Base-by-base conservation (phyloP, 768 basidiomycete genomes). In the Leucosporidium scottii region DNA sequence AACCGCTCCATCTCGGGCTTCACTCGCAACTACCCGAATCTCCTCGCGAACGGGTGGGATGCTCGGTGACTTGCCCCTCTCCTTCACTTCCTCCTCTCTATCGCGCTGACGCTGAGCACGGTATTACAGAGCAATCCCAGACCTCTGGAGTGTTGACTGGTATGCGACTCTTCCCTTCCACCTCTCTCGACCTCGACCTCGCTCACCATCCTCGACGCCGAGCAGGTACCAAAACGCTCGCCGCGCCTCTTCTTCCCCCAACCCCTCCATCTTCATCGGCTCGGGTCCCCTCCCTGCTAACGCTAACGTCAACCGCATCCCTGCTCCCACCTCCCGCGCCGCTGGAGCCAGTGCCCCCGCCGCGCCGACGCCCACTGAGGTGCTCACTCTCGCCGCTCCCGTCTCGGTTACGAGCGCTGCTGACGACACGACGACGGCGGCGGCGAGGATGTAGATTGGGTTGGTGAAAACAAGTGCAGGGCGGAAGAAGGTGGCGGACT, bases 1-100 rank as follows among this genome's bases (percentile, higher is more conserved):
- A 79, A 83, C 53, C 76, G 80, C 70, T 81, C 87, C 47, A 85
- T 91, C n/a, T 72, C 80, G 34, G 84, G 85, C 9, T 93, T 92
- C 78, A 85, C 39, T 62, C 54, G 48, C 54, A 66, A 64, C 13
- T 79, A 73, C 70, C 75, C 77, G 4, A 65, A 57, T n/a, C 75
- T 77, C 68, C 48, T 69, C 48, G 3, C 25, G 27, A 23, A 55
- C 8, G 61, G 61, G 1, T 62, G 61, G 61, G 31, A 15, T 5
- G 28, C 61, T 3, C 9, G 36, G 61, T 62, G n/a, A 17, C 53
- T 47, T 15, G 23, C 31, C 17, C n/a, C 25, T 13, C n/a, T 28
- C 31, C 4, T 21, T 12, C 23, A 6, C 23, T 5, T n/a, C 36
- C 58, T 27, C 8, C 1, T 28, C 8, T 8, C 12, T 17, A 2